These are phyloP conservation scores for Neobulgaria alba DNA, from an alignment of 2,329 filamentous ascomycete genomes.

Conservation along the genomic window DNA sequence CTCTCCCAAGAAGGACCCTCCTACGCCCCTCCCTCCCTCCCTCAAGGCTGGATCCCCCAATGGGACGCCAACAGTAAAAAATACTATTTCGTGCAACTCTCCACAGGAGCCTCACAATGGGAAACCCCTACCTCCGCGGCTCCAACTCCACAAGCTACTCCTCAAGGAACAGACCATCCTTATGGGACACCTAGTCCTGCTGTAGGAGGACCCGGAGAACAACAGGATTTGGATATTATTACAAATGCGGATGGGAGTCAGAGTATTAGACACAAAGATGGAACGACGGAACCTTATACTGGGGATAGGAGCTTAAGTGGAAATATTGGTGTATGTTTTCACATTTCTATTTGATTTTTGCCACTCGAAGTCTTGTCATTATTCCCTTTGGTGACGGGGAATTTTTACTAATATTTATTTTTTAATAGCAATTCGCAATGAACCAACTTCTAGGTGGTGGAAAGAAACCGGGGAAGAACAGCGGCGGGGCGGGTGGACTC, in stretches of 20 bases:
- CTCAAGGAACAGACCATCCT: conserved; percentile 45
- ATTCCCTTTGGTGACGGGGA: not conserved
- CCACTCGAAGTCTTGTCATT: no score
- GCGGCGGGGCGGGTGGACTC: conserved; percentile 20
- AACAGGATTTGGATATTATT: conserved; percentile 36
- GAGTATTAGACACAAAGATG: conserved; percentile 52
- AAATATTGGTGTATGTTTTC: conserved; percentile 47
- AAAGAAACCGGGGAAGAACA: conserved; percentile 17
- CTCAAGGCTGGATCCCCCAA: conserved; percentile 60
- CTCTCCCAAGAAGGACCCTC: conserved; percentile 29
- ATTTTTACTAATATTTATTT: conserved; percentile 9
- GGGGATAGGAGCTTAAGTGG: conserved; percentile 48
- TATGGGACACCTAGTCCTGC: conserved; percentile 53
- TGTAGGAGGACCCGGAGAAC: conserved; percentile 27
- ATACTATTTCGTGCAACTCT: conserved; percentile 66
- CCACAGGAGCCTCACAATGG: conserved; percentile 65
- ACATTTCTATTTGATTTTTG: no score
- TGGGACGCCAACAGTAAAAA: conserved; percentile 57
- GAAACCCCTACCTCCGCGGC: conserved; percentile 60
- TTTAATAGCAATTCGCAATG: conserved; percentile 25
- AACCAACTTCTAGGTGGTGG: conserved; percentile 29
- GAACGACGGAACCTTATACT: conserved; percentile 45
- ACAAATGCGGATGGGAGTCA: conserved; percentile 55
- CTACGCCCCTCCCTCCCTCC: conserved; percentile 45
- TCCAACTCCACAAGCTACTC: conserved; percentile 45